A percentile compares a stretch with the other conserved stretches of the same genome.
These are phyloP conservation scores for Acacia melanoxylon DNA, from an alignment of 306 rosid genomes.

Conservation along the genomic window DNA sequence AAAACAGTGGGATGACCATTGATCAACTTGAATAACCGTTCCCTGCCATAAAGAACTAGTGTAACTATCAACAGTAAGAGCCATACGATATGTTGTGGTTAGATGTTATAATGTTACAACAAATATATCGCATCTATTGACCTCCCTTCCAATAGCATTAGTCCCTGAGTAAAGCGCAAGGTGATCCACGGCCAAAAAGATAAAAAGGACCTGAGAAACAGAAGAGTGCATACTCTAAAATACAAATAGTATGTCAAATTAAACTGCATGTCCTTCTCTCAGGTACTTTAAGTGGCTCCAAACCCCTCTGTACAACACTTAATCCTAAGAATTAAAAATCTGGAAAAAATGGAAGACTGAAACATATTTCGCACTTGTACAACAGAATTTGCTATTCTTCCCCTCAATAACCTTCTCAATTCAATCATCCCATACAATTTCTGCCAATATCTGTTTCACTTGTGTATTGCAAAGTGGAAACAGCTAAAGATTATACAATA, in stretches of 20 bases:
- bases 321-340: not conserved
- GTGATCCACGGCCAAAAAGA: not conserved
- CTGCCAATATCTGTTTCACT: not conserved
- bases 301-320: not conserved
- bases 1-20: slow-evolving; percentile 93
- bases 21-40: slow-evolving; percentile 89
- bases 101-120: slow-evolving; percentile 11
- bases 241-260: not conserved
- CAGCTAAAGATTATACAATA: not conserved
- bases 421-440: slow-evolving; percentile 9
- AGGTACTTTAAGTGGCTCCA: not conserved
- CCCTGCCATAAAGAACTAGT: slow-evolving; percentile 55
- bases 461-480: not conserved
- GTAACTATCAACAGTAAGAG: slow-evolving; percentile 24
- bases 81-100: slow-evolving; percentile 11
- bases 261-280: not conserved
- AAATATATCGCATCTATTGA: not conserved
- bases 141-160: slow-evolving; percentile 1
- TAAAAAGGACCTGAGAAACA: not conserved
- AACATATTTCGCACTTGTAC: not conserved
- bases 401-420: not conserved
- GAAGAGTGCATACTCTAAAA: not conserved
- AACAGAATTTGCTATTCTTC: not conserved
- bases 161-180: slow-evolving; percentile 15
- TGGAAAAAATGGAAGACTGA: not conserved